Percentiles rank a stretch among this genome's conserved stretches.
Evolutionary conservation across 495 filamentous ascomycete species (phyloP).

Genomic region (Jackrogersella minutella): DNA sequence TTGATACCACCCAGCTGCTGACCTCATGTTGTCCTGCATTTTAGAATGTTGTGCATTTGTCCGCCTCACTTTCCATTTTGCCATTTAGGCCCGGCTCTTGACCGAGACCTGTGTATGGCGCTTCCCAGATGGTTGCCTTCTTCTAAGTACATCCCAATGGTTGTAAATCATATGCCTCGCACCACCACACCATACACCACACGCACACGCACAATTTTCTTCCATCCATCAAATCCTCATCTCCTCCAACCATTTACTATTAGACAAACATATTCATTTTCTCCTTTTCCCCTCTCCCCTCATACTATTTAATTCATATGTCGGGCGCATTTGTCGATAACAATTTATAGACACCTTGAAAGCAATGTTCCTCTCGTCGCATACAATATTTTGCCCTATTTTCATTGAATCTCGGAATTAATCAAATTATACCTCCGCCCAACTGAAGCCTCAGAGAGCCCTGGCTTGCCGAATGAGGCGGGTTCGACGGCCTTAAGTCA

Average conservation of each 20-base stretch:
- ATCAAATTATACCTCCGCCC: constrained; percentile 8
- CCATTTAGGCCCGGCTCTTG: background rate
- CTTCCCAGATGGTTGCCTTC: constrained; percentile 1
- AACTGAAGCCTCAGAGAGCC: background rate
- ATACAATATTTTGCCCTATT: background rate
- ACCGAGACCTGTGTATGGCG: constrained; percentile 3
- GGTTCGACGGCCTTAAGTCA: background rate
- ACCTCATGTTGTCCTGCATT: background rate
- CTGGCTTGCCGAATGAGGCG: background rate
- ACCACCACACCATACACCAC: constrained; percentile 8
- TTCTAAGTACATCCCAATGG: too few species aligned
- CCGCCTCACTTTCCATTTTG: constrained; percentile 47
- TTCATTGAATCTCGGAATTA: constrained; percentile 10
- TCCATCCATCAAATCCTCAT: background rate
- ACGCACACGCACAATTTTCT: too few species aligned
- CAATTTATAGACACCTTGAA: background rate
- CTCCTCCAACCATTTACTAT: background rate
- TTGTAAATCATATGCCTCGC: constrained; percentile 8
- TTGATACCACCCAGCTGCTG: background rate
- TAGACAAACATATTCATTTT: background rate
- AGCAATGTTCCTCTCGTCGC: background rate
- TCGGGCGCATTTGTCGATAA: constrained; percentile 14
- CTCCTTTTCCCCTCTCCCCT: background rate
- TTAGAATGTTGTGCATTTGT: constrained; percentile 27
- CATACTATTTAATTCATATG: background rate